Conservation (phyloP, 805 yeast species). For the Nematodospora valgi region DNA sequence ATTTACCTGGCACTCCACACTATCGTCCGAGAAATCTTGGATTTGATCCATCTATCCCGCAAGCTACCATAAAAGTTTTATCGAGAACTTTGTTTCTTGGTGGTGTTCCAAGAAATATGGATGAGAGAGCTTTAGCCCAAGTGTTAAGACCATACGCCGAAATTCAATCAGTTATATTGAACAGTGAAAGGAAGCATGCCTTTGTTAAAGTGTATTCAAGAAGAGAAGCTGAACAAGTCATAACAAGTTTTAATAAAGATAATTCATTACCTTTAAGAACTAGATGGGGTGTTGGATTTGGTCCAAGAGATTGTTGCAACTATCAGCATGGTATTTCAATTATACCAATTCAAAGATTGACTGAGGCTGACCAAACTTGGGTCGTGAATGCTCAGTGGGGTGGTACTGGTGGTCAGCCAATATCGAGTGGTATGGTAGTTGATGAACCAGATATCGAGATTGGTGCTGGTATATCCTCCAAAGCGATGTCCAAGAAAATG, state of each 20-base stretch:
- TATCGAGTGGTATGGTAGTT: conserved; percentile 74
- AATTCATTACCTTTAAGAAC: conserved; percentile 69
- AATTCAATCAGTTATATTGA: conserved; percentile 85
- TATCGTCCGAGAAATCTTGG: conserved; percentile 72
- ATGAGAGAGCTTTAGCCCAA: conserved; percentile 64
- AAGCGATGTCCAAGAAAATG: conserved; percentile 87
- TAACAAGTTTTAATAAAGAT: conserved; percentile 67
- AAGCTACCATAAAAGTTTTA: conserved; percentile 75
- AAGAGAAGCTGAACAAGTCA: conserved; percentile 82
- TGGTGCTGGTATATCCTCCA: conserved; percentile 90
- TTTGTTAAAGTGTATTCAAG: conserved; percentile 93
- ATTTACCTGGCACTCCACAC: conserved; percentile 69
- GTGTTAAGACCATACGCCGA: conserved; percentile 82
- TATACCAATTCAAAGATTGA: conserved; percentile 81
- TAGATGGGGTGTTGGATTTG: conserved; percentile 99
- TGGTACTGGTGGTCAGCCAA: conserved; percentile 87
- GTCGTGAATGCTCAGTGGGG: conserved; percentile 91
- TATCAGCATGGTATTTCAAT: conserved; percentile 87
- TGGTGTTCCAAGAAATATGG: conserved; percentile 84
- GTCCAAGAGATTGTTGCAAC: conserved; percentile 97
- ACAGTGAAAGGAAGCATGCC: conserved; percentile 90
- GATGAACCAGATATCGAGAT: conserved; percentile 98
- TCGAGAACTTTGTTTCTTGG: conserved; percentile 93
- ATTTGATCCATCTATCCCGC: conserved; percentile 67
- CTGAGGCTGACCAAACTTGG: conserved; percentile 95